These are phyloP conservation scores for Papiliotrema fonsecae DNA, from an alignment of 1,284 basidiomycete species.

Conservation along the genomic window DNA sequence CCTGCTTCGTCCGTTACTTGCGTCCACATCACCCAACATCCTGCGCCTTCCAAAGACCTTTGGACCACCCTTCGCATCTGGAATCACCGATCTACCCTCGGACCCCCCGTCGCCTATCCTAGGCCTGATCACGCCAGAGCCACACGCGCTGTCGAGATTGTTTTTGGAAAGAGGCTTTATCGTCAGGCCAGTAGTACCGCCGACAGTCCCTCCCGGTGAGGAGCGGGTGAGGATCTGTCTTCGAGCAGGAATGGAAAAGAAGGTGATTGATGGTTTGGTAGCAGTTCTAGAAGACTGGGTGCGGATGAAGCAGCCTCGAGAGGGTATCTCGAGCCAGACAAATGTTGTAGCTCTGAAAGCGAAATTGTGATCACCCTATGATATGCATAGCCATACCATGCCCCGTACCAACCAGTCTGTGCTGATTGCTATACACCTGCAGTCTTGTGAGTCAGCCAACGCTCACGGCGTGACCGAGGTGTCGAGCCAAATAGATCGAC, in stretches of 20 bases:
- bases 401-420: too few species aligned
- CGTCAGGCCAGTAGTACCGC: conserved; percentile 45
- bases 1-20: conserved; percentile 22
- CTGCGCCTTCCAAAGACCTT: conserved; percentile 27
- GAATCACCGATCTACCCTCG: conserved; percentile 11
- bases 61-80: conserved; percentile 17
- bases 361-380: neutral
- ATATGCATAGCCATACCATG: too few species aligned
- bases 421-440: too few species aligned
- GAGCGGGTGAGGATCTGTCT: conserved; percentile 45
- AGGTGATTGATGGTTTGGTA: conserved; percentile 25
- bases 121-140: conserved; percentile 70
- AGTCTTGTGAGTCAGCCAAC: too few species aligned
- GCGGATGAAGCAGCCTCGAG: conserved; percentile 1
- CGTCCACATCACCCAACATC: conserved; percentile 17
- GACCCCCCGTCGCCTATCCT: conserved; percentile 63
- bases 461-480: too few species aligned
- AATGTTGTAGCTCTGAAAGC: neutral
- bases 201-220: conserved; percentile 44
- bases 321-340: neutral
- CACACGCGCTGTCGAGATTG: conserved; percentile 50
- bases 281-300: conserved; percentile 33
- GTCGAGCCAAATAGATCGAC: too few species aligned
- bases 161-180: conserved; percentile 39
- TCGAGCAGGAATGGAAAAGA: conserved; percentile 32